Evolutionary conservation across 305 asterid species (phyloP), one percentile per base, ranked within the genome.

Genomic region (Caryopteris hybrid): DNA sequence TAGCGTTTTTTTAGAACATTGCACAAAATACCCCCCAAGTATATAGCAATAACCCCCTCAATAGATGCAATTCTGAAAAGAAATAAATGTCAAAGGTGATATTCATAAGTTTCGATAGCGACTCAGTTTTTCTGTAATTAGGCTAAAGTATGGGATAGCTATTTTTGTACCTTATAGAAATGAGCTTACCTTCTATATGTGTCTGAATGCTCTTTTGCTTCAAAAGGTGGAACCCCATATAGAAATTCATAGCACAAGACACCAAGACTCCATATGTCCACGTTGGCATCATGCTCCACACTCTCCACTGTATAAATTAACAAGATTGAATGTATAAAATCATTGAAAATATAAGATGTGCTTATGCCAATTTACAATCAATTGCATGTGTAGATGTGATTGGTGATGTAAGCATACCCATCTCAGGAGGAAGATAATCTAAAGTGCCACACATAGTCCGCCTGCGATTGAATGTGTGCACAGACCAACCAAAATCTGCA

Each of bases 401-500:
- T 25, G 31, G 31, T 25, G 4, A 36, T 36, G 10, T 36, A 36
- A 8, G 11, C 23, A 56, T 85, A 92, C 98, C 98, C 99, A 94
- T 94, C 87, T 94, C 98, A 29, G 99, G 99, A 47, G 99, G 97
- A 64, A 94, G 88, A 78, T 94, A 91, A 82, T 94, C 99, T 0
- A 94, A 85, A 71, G 99, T 94, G 41, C 99, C 99, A 52, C 97
- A 94, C 98, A 94, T 91, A 64, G 99, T 94, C 69, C 88, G 80
- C 68, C 99, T 82, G 66, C 97, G 96, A 64, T 83, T 89, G 74
- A 91, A 91, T 16, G 98, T 91, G 73, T 94, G 99, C 33, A 94
- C 99, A 0, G 98, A 94, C 98, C 99, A 94, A 29, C 99, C 99
- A 74, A 94, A 94, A 71, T 91, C 96, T 29, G 98, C 98, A 52